These are phyloP conservation scores for Allium fistulosum DNA, from an alignment of 106 monocot species.

Conservation along the genomic window DNA sequence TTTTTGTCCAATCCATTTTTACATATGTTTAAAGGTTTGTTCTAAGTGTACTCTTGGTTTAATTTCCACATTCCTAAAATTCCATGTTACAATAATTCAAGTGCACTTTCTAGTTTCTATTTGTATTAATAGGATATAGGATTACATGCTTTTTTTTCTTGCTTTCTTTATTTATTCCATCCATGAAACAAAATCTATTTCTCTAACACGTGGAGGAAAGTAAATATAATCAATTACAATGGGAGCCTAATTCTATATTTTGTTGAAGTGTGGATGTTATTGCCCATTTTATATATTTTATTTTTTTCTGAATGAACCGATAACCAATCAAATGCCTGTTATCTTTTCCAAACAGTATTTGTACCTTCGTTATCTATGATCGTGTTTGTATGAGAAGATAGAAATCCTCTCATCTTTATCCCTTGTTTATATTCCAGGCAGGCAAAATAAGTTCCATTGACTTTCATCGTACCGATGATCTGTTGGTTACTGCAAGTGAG, in stretches of 20 bases:
- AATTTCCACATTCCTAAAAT: too few relatives aligned
- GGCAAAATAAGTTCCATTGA: constrained; percentile 82
- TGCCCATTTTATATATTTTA: not conserved
- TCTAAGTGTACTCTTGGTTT: too few relatives aligned
- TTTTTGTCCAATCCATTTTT: too few relatives aligned
- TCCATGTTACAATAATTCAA: too few relatives aligned
- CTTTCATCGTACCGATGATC: constrained; percentile 88
- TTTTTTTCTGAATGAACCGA: not conserved
- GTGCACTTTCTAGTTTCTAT: too few relatives aligned
- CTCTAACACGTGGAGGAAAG: not conserved
- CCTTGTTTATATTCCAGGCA: constrained; percentile 24
- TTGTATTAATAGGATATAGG: too few relatives aligned
- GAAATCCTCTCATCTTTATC: not conserved
- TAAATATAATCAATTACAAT: not conserved
- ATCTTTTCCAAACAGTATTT: too few relatives aligned
- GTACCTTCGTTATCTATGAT: not conserved
- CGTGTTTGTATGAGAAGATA: not conserved
- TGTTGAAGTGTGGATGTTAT: not conserved
- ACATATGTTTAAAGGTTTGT: too few relatives aligned
- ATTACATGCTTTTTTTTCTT: too few relatives aligned
- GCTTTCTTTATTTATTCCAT: too few relatives aligned
- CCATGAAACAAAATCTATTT: too few relatives aligned
- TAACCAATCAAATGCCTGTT: too few relatives aligned
- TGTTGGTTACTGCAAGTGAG: constrained; percentile 75
- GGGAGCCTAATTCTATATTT: not conserved